Evolutionary conservation across 768 basidiomycete genomes (phyloP), one percentile per base, ranked within the genome.

Genomic region (Amanita pseudoporphyria): DNA sequence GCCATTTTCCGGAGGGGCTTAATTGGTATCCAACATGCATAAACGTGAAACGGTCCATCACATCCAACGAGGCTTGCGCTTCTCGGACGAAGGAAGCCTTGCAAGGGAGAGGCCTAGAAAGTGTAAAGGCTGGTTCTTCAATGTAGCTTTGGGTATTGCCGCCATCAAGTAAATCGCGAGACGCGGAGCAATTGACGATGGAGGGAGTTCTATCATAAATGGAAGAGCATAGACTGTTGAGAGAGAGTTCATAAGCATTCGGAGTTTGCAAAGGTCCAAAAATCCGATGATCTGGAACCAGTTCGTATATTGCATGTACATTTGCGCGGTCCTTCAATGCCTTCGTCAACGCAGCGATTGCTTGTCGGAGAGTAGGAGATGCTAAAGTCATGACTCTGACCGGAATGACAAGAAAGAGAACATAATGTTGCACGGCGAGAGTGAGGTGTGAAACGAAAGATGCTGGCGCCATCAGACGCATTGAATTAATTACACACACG

Each of bases 21-120:
- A 84, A 53, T 35, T 66, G 71, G 61, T 93, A 93, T 2, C 79
- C 90, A 33, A 91, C 72, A 60, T 93, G 90, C 38, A 93, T 66
- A 47, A 91, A 64, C 1, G 77, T 81, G 30, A 63, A 51, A 2
- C 69, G 62, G 58, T 76, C 71, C 52, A 72, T 51, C 14, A 75
- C 74, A 45, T 71, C 72, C 36, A 76, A 60, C 4, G 70, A 60
- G 9, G 72, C 56, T 49, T 66, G 64, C 1, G 65, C 51, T 13
- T 68, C 53, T 44, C 69, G 62, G 35, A 63, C 54, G 55, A 66
- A 71, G 24, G 68, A 63, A n/a, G 70, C 70, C 37, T 67, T 68
- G 53, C 53, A 58, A 30, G 60, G 53, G n/a, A 62, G 26, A 2
- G 73, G 64, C 35, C 81, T 69, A 6, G 83, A 74, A 5, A 90